These are phyloP conservation scores for Lanmaoa pseudosensibilis DNA, from an alignment of 768 basidiomycete genomes.

Conservation along the genomic window DNA sequence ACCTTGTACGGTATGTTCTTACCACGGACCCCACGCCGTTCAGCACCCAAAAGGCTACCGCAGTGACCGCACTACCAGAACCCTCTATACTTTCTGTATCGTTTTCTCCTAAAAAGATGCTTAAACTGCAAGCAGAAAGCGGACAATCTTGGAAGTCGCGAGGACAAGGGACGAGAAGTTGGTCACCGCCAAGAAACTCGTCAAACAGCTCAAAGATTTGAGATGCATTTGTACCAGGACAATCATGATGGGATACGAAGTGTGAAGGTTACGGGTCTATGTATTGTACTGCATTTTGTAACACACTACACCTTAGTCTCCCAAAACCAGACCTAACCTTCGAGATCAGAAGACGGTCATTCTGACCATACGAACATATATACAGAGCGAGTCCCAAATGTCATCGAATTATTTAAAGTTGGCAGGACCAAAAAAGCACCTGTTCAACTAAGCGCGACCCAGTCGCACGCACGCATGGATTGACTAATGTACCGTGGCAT, in stretches of 20 bases:
- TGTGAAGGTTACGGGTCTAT: background rate
- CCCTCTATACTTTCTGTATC: constrained; percentile 35
- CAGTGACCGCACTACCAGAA: background rate
- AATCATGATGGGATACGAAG: background rate
- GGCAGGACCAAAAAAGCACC: background rate
- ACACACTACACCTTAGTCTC: no score
- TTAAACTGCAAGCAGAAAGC: constrained; percentile 38
- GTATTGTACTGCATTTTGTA: no score
- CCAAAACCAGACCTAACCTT: no score
- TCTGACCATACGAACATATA: no score
- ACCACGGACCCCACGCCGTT: no score
- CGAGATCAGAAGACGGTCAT: no score
- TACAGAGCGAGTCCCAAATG: no score
- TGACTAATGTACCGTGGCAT: constrained; percentile 22
- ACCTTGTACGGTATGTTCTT: no score
- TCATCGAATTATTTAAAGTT: background rate
- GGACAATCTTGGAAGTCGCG: constrained; percentile 56
- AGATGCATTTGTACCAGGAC: constrained; percentile 8
- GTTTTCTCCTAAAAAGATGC: constrained; percentile 41
- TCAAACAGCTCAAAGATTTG: constrained; percentile 47
- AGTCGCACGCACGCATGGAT: constrained; percentile 23
- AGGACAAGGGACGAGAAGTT: constrained; percentile 54
- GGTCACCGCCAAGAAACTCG: constrained; percentile 50
- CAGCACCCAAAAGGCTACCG: no score
- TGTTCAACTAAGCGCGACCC: constrained; percentile 18